Conservation (phyloP, 2,329 filamentous ascomycete genomes). For the Clarireedia sp. region DNA sequence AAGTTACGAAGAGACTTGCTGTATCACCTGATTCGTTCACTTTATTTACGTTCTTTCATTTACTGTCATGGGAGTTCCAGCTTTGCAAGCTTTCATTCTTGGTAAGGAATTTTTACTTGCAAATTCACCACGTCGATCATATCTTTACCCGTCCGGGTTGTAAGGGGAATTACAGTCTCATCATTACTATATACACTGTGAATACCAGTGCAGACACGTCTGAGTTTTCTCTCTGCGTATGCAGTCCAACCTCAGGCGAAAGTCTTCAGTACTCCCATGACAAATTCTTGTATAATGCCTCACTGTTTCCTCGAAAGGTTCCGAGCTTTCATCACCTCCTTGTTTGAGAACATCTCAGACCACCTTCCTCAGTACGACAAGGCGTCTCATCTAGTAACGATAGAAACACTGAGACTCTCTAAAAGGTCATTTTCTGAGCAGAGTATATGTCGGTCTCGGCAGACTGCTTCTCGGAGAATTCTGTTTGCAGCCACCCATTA, state of each 20-base stretch:
- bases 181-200: constrained; percentile 1
- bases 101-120: background rate
- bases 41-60: background rate
- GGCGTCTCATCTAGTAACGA: background rate
- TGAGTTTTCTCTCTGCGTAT: background rate
- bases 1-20: background rate
- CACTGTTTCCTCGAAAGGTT: background rate
- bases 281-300: background rate
- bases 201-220: background rate
- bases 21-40: background rate
- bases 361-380: background rate
- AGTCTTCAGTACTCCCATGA: background rate
- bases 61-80: background rate
- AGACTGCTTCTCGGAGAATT: constrained; percentile 1
- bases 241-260: background rate
- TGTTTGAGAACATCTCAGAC: background rate
- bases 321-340: background rate
- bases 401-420: background rate
- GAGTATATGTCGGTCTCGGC: background rate
- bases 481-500: constrained; percentile 1
- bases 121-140: constrained; percentile 3
- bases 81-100: background rate
- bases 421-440: background rate
- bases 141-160: constrained; percentile 2
- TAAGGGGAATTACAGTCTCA: constrained; percentile 1